phyloP scores from a whole-genome alignment of 2,329 filamentous ascomycete genomes.

The Cadophora sp. region DNA sequence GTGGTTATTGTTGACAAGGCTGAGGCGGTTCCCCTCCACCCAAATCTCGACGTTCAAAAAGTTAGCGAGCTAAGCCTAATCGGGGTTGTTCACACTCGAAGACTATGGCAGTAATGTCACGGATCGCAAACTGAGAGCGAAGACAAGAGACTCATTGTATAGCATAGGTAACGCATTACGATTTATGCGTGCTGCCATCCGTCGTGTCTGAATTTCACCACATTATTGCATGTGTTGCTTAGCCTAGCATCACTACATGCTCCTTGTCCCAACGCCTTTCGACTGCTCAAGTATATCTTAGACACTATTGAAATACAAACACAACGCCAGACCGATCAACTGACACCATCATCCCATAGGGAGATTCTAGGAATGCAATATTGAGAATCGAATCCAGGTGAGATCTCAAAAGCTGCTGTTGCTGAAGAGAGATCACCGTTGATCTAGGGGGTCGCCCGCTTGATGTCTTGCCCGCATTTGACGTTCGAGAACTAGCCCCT shows the following conservation, averaged over 20 bases:
- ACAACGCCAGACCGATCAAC: conserved; percentile 89
- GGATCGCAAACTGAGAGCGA: too few species aligned
- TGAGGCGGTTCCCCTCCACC: conserved; percentile 26
- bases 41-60: conserved; percentile 21
- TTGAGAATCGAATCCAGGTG: conserved; percentile 90
- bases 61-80: conserved; percentile 24
- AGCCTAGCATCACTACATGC: conserved; percentile 20
- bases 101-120: too few species aligned
- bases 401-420: conserved; percentile 83
- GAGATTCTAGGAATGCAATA: conserved; percentile 84
- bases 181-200: neutral
- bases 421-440: conserved; percentile 86
- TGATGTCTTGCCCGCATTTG: conserved; percentile 38
- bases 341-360: conserved; percentile 92
- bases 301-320: conserved; percentile 69
- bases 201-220: neutral
- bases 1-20: conserved; percentile 22
- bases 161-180: conserved; percentile 11
- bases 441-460: conserved; percentile 66
- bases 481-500: conserved; percentile 40
- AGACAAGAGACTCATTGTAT: too few species aligned
- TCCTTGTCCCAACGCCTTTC: conserved; percentile 22
- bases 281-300: conserved; percentile 32
- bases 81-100: conserved; percentile 4
- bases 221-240: neutral